Conservation (phyloP, 2,329 filamentous ascomycete genomes). For the Colletotrichum chrysophilum region DNA sequence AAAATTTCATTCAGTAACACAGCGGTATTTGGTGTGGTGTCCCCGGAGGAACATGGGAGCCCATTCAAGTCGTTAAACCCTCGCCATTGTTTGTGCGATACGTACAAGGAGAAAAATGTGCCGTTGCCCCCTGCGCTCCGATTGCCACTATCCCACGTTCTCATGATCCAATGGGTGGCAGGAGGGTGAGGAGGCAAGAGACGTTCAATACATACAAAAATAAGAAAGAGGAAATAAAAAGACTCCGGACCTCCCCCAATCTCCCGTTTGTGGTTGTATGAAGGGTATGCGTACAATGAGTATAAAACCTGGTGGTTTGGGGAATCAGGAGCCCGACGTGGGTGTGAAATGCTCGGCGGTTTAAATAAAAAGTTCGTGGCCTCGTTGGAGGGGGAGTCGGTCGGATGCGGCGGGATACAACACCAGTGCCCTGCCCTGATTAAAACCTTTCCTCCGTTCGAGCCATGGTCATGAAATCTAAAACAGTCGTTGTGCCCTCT, state of each 20-base stretch:
- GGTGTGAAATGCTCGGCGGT: not conserved
- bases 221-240: not conserved
- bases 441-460: not conserved
- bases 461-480: constrained; percentile 21
- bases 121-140: not conserved
- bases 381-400: not conserved
- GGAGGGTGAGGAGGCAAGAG: not conserved
- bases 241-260: not conserved
- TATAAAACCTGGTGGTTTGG: not conserved
- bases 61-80: not conserved
- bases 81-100: constrained; percentile 6
- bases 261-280: not conserved
- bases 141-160: not conserved
- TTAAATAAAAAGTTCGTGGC: not conserved
- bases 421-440: not conserved
- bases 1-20: not conserved
- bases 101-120: not conserved
- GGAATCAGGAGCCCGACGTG: constrained; percentile 13
- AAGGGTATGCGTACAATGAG: constrained; percentile 15
- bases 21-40: not conserved
- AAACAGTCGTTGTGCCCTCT: constrained; percentile 1
- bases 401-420: not conserved
- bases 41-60: not conserved
- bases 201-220: constrained; percentile 12
- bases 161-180: not conserved